These are phyloP conservation scores for Aspergillus amoenus DNA, from an alignment of 2,329 filamentous ascomycete species.

Conservation along the genomic window DNA sequence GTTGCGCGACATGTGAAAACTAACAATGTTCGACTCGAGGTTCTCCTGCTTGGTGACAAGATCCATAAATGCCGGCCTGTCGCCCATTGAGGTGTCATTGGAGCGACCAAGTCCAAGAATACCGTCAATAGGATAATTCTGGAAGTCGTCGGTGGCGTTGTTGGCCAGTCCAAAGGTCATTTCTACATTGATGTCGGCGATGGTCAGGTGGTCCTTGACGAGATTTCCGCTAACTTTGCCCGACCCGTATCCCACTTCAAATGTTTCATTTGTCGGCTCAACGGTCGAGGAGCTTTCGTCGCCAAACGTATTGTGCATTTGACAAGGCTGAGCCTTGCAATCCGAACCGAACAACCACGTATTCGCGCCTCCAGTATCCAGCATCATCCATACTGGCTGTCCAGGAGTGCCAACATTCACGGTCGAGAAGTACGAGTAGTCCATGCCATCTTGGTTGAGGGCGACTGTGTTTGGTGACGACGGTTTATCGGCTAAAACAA, in stretches of 20 bases:
- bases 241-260: constrained; percentile 73
- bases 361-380: constrained; percentile 60
- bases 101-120: constrained; percentile 76
- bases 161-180: constrained; percentile 73
- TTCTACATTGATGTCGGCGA: constrained; percentile 64
- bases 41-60: constrained; percentile 57
- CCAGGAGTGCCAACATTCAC: constrained; percentile 51
- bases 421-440: constrained; percentile 55
- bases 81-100: constrained; percentile 47
- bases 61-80: constrained; percentile 65
- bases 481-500: constrained; percentile 42
- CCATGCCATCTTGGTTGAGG: constrained; percentile 54
- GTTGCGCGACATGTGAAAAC: constrained; percentile 67
- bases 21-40: constrained; percentile 67
- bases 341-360: constrained; percentile 79
- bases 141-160: constrained; percentile 71
- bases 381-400: constrained; percentile 53
- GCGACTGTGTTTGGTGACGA: constrained; percentile 48
- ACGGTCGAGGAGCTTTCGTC: constrained; percentile 64
- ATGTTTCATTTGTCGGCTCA: constrained; percentile 53
- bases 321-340: constrained; percentile 67
- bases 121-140: constrained; percentile 79
- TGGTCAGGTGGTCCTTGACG: constrained; percentile 63
- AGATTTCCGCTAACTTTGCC: constrained; percentile 69
- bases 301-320: constrained; percentile 69